These are phyloP conservation scores for Juglanconis juglandina DNA, from an alignment of 2,329 filamentous ascomycete species.

Conservation along the genomic window DNA sequence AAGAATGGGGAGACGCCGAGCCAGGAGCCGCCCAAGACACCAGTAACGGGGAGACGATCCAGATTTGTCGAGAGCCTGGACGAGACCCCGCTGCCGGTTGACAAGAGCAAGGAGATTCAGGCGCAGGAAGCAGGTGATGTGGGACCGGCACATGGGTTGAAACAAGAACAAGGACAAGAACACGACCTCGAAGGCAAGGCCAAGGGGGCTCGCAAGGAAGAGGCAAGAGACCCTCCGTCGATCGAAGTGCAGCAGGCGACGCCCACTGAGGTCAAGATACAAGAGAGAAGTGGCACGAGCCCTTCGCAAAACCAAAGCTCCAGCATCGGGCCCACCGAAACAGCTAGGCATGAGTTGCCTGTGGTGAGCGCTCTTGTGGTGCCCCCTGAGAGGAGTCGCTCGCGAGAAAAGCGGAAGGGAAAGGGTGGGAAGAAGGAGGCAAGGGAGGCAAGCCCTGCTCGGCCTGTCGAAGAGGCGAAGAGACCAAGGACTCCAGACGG, in stretches of 20 bases:
- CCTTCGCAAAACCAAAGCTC: neutral
- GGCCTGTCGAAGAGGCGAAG: neutral
- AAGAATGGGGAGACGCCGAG: neutral
- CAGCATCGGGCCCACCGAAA: neutral
- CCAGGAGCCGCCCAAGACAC: no score
- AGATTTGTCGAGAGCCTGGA: neutral
- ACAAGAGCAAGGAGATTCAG: neutral
- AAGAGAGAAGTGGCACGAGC: neutral
- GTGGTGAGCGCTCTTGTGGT: neutral
- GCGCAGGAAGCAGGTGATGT: neutral
- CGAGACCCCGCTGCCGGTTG: neutral
- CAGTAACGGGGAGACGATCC: neutral
- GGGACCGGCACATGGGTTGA: no score
- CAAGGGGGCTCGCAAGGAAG: neutral
- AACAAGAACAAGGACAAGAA: neutral
- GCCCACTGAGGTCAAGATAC: neutral
- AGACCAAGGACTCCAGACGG: neutral
- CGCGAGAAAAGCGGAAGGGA: slow-evolving; percentile 10
- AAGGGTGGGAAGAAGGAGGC: neutral
- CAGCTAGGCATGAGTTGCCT: neutral
- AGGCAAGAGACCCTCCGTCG: neutral
- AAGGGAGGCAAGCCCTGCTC: neutral
- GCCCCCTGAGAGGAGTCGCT: neutral
- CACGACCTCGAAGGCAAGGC: neutral
- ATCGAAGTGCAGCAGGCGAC: neutral